Evolutionary conservation across 2,329 filamentous ascomycete genomes (phyloP).

Genomic region (Colletotrichum phormii): DNA sequence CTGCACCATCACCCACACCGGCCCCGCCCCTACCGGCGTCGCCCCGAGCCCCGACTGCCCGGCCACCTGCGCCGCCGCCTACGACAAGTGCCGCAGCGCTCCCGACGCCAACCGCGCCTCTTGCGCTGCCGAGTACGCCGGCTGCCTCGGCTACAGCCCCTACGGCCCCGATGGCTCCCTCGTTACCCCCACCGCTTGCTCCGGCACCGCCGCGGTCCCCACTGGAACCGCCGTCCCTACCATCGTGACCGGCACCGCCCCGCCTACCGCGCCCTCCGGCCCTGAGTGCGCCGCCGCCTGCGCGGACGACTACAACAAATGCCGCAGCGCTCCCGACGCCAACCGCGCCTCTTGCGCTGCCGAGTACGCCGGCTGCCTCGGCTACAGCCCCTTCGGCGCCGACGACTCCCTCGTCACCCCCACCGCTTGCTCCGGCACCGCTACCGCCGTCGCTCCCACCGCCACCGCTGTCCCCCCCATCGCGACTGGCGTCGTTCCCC

Average conservation of each 20-base stretch:
- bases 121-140: not conserved
- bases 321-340: not conserved
- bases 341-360: not conserved
- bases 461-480: too few species aligned
- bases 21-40: not conserved
- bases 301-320: not conserved
- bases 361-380: not conserved
- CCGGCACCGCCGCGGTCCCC: too few species aligned
- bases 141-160: not conserved
- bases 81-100: not conserved
- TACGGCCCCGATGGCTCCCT: not conserved
- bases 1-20: constrained; percentile 51
- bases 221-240: not conserved
- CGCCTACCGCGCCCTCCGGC: too few species aligned
- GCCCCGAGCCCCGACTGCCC: too few species aligned
- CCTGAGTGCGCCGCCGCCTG: not conserved
- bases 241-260: too few species aligned
- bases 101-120: not conserved
- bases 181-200: not conserved
- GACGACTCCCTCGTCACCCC: not conserved
- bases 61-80: not conserved
- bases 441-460: too few species aligned
- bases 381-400: not conserved
- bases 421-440: not conserved
- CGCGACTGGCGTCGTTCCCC: too few species aligned